A percentile compares a stretch with the other conserved stretches of the same genome.
Conservation (phyloP, 768 basidiomycete genomes). For the Trametes cingulata region DNA sequence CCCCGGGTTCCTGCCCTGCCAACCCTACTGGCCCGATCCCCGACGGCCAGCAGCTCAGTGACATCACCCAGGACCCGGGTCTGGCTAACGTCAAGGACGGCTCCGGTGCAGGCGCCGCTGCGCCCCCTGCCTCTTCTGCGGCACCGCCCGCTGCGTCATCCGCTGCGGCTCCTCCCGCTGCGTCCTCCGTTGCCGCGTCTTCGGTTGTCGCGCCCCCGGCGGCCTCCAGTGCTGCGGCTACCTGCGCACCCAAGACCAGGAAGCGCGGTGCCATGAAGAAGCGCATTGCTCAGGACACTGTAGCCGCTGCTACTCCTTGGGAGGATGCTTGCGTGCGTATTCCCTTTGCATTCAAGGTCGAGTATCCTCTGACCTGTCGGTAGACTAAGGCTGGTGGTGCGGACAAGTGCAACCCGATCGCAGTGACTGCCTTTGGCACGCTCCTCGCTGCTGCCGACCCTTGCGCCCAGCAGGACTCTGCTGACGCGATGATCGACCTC, state of each 20-base stretch:
- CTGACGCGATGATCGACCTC: constrained; percentile 52
- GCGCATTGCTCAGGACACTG: constrained; percentile 12
- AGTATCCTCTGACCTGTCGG: background rate
- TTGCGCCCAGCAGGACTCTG: constrained; percentile 49
- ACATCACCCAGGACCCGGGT: constrained; percentile 18
- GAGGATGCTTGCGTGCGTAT: constrained; percentile 8
- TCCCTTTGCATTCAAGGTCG: background rate
- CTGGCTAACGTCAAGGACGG: background rate
- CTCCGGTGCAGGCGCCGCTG: background rate
- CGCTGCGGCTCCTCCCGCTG: background rate
- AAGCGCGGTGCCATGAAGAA: constrained; percentile 8
- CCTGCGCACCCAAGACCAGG: background rate
- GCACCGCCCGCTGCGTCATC: background rate
- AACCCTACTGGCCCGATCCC: constrained; percentile 48
- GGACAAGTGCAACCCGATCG: constrained; percentile 54
- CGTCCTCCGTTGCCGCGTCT: background rate
- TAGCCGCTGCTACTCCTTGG: constrained; percentile 1
- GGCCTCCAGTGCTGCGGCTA: background rate
- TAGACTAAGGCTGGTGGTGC: constrained; percentile 58
- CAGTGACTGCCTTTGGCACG: constrained; percentile 55
- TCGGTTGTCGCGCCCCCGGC: background rate
- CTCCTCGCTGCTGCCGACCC: constrained; percentile 51
- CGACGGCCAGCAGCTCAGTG: constrained; percentile 44
- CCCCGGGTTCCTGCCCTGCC: constrained; percentile 55
- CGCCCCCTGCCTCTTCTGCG: background rate